Evolutionary conservation across 106 monocot genomes (phyloP), one percentile per base, ranked within the genome.

Genomic region (Narthecium ossifragum): DNA sequence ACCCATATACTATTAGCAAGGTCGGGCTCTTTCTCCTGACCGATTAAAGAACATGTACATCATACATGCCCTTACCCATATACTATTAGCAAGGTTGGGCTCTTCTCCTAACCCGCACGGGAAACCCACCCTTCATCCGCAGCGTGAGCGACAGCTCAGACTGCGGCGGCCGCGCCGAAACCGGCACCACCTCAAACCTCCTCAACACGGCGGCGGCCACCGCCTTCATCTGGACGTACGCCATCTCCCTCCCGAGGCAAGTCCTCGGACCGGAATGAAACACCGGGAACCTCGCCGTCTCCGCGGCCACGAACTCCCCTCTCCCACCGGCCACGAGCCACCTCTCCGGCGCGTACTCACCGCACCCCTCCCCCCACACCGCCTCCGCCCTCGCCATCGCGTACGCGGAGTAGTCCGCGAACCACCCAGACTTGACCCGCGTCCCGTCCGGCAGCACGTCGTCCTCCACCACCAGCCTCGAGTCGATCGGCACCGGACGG

Each of bases 161-260:
- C 14, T 61, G 20, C 26, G 61, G 61, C 1, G 29, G 17, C 30
- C 15, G 27, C 22, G 18, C 15, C n/a, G 6, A 6, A 5, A 10
- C 28, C 28, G n/a, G 2, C 4, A 46, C 45, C 6, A 46, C 60
- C 12, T 5, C n/a, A 23, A 31, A 63, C 49, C 31, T 31, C 49
- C 50, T 49, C 33, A 48, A 5, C 32, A 49, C 62, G 11, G 32
- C 8, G 10, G 62, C 62, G 18, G 32, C 62, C 1, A 63, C 34
- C n/a, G 49, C 48, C 48, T 63, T 63, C 62, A 63, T 63, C 62
- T 63, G 62, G 5, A 50, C 34, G 31, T 63, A 63, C 1, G 62
- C 62, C 62, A 63, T 63, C 33, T 63, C 62, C 27, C 50, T 63
- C 8, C 62, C 62, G 49, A 63, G 24, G 40, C 60, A 60, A 39